Percentiles rank a stretch among this genome's conserved stretches.
Evolutionary conservation across 2,329 filamentous ascomycete genomes (phyloP).

Genomic region (Aspergillus luchuensis): DNA sequence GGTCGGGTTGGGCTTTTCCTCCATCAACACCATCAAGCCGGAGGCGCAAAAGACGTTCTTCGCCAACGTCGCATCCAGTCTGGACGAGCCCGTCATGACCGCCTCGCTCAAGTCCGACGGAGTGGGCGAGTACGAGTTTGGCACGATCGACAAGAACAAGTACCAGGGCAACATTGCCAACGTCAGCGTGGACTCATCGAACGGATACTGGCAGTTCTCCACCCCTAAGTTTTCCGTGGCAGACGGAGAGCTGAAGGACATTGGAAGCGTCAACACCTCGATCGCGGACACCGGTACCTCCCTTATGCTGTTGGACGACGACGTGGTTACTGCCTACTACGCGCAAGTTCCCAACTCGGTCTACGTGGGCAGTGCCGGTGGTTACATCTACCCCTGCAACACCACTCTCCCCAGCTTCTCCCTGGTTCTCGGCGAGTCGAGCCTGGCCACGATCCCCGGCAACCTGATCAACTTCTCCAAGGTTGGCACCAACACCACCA

Average conservation of each 20-base stretch:
- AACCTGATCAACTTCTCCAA: constrained; percentile 59
- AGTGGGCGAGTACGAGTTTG: constrained; percentile 72
- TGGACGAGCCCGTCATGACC: constrained; percentile 70
- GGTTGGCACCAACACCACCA: constrained; percentile 48
- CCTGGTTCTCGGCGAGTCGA: constrained; percentile 55
- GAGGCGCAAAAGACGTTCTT: constrained; percentile 71
- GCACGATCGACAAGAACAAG: constrained; percentile 65
- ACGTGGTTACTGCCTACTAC: constrained; percentile 64
- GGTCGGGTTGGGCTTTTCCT: constrained; percentile 67
- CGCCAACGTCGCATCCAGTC: constrained; percentile 64
- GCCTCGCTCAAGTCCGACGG: constrained; percentile 64
- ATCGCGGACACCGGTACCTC: constrained; percentile 72
- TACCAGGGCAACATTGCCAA: constrained; percentile 66
- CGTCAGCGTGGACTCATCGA: constrained; percentile 60
- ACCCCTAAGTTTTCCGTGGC: constrained; percentile 61
- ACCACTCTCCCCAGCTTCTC: constrained; percentile 56
- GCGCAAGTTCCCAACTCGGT: constrained; percentile 54
- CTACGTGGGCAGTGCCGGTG: constrained; percentile 46
- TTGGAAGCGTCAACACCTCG: constrained; percentile 42
- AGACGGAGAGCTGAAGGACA: constrained; percentile 39
- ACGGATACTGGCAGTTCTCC: constrained; percentile 70
- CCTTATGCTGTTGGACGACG: constrained; percentile 61
- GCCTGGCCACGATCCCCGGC: constrained; percentile 57
- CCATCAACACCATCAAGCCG: constrained; percentile 66
- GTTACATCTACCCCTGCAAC: constrained; percentile 62